Evolutionary conservation across 306 rosid species (phyloP).

Genomic region (Benincasa hispida): DNA sequence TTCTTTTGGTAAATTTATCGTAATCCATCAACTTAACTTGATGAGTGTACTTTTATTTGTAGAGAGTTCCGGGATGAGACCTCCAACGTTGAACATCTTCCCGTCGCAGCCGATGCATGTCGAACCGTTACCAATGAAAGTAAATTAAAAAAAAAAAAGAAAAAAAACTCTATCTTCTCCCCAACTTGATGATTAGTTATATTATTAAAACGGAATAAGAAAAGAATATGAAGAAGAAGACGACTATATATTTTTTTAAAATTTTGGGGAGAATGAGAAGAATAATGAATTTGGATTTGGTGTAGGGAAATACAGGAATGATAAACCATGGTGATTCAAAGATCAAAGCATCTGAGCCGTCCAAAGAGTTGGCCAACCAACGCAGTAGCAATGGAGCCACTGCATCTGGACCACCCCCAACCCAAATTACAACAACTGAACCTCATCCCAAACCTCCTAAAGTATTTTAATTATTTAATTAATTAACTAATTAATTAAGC

Average conservation of each 20-base stretch:
- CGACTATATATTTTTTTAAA: too few relatives aligned
- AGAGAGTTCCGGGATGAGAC: slow-evolving; percentile 61
- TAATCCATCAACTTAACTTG: background rate
- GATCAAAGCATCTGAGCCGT: slow-evolving; percentile 34
- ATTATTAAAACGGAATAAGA: background rate
- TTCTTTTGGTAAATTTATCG: background rate
- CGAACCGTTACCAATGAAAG: slow-evolving; percentile 65
- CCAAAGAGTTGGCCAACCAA: slow-evolving; percentile 57
- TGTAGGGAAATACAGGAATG: slow-evolving; percentile 32
- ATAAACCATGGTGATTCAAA: slow-evolving; percentile 47
- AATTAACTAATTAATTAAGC: too few relatives aligned
- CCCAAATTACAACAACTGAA: background rate
- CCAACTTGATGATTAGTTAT: background rate
- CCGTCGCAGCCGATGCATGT: slow-evolving; percentile 95
- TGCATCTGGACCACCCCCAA: background rate
- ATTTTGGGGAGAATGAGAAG: too few relatives aligned
- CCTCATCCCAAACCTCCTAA: slow-evolving; percentile 7
- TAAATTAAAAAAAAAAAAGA: background rate
- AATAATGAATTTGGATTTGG: background rate
- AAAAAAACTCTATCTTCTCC: background rate
- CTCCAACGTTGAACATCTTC: slow-evolving; percentile 89
- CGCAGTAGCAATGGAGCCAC: slow-evolving; percentile 23
- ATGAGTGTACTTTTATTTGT: background rate
- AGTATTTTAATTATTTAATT: too few relatives aligned
- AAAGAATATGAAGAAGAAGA: background rate